Conservation (phyloP, 225 moss, liverwort and hornwort genomes). For the Pseudisothecium myosuroides region DNA sequence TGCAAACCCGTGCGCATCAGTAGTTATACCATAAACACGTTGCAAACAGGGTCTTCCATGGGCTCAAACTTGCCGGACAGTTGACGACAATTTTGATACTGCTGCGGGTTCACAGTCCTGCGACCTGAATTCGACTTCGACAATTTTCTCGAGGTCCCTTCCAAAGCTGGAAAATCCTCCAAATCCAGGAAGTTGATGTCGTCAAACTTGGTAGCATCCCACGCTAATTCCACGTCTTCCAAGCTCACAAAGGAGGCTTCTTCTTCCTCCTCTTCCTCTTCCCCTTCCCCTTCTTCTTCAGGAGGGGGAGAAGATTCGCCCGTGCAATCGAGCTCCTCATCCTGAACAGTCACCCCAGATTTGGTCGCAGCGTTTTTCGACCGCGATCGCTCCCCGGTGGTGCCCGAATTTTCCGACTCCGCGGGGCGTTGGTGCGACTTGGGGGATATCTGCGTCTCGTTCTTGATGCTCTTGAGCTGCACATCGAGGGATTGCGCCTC, state of each 20-base stretch:
- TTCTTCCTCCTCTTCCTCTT: background rate
- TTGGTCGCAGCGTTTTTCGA: background rate
- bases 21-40: constrained; percentile 22
- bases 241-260: background rate
- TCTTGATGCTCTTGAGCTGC: constrained; percentile 15
- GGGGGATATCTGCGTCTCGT: background rate
- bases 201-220: constrained; percentile 15
- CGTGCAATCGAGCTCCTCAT: constrained; percentile 22
- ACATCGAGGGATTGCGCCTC: constrained; percentile 13
- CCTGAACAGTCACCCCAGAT: background rate
- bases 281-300: background rate
- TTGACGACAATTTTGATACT: constrained; percentile 9
- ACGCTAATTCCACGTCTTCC: constrained; percentile 30
- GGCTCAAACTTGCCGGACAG: constrained; percentile 7
- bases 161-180: constrained; percentile 7
- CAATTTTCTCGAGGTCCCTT: background rate
- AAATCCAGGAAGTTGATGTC: constrained; percentile 7
- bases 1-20: background rate
- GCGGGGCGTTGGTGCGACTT: background rate
- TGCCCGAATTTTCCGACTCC: constrained; percentile 24
- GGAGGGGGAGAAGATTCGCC: constrained; percentile 15
- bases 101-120: background rate
- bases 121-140: background rate
- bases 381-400: constrained; percentile 14
- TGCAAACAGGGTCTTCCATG: background rate